Percentiles rank a stretch among this genome's conserved stretches.
These are phyloP conservation scores for Pyricularia pennisetigena DNA, from an alignment of 2,329 filamentous ascomycete genomes.

Conservation along the genomic window DNA sequence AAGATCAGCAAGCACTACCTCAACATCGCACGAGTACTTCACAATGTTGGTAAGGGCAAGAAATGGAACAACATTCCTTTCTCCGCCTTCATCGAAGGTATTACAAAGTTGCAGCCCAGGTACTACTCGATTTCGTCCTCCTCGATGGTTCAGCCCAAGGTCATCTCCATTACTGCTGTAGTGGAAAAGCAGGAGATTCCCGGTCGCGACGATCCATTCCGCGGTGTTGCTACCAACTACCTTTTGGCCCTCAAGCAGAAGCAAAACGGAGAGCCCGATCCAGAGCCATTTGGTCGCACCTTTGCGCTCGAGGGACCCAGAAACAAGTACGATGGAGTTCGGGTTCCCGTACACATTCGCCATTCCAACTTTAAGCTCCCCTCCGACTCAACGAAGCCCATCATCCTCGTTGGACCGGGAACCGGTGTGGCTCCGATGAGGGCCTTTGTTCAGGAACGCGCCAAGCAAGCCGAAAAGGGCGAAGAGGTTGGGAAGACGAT, in stretches of 20 bases:
- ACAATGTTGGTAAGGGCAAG: slow-evolving; percentile 60
- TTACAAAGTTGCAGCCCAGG: slow-evolving; percentile 91
- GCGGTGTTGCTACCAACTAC: slow-evolving; percentile 96
- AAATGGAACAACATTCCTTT: slow-evolving; percentile 83
- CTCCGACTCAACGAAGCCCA: slow-evolving; percentile 83
- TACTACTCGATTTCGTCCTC: slow-evolving; percentile 99
- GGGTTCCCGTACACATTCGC: slow-evolving; percentile 89
- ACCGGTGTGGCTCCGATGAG: slow-evolving; percentile 96
- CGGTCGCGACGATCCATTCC: slow-evolving; percentile 67
- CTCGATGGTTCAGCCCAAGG: slow-evolving; percentile 84
- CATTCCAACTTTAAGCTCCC: slow-evolving; percentile 99
- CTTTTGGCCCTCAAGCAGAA: slow-evolving; percentile 91
- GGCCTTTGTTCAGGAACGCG: slow-evolving; percentile 88
- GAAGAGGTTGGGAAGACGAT: slow-evolving; percentile 78
- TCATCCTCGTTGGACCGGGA: slow-evolving; percentile 94
- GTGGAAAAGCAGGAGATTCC: slow-evolving; percentile 77
- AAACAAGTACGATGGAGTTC: slow-evolving; percentile 94
- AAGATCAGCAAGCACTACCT: slow-evolving; percentile 69
- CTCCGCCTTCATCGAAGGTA: slow-evolving; percentile 84
- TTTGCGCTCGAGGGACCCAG: slow-evolving; percentile 84
- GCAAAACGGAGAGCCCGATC: slow-evolving; percentile 78
- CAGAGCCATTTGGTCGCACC: slow-evolving; percentile 72
- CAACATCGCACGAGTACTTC: slow-evolving; percentile 82
- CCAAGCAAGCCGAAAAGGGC: slow-evolving; percentile 70
- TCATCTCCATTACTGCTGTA: slow-evolving; percentile 89